Percentiles rank a stretch among this genome's conserved stretches.
phyloP scores from a whole-genome alignment of 352 stramenopile genomes.

The Pythium vanterpoolii region DNA sequence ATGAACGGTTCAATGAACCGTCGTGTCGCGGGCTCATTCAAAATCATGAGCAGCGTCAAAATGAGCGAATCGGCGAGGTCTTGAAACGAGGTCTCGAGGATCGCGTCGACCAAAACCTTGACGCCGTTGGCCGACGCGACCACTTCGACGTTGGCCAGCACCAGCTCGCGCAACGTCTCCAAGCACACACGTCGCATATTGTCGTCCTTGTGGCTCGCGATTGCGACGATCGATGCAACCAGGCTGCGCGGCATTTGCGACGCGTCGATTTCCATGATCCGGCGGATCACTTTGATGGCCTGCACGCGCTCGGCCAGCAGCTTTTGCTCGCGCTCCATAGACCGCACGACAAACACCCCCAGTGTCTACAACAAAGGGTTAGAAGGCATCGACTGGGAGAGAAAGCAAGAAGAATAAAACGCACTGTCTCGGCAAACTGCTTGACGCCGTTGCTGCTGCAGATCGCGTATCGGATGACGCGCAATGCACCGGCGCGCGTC shows the following conservation, averaged over 20 bases:
- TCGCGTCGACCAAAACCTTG: constrained; percentile 81
- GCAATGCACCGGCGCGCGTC: constrained; percentile 65
- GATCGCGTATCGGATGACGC: constrained; percentile 83
- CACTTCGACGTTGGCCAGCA: constrained; percentile 77
- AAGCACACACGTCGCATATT: constrained; percentile 85
- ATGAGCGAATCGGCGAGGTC: constrained; percentile 83
- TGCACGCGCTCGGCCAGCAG: constrained; percentile 82
- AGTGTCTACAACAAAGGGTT: constrained; percentile 34
- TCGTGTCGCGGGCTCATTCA: constrained; percentile 83
- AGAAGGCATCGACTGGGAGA: background rate
- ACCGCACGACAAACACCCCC: constrained; percentile 80
- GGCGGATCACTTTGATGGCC: constrained; percentile 81
- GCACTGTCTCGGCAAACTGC: constrained; percentile 60
- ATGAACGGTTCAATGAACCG: constrained; percentile 87
- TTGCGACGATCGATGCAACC: constrained; percentile 78
- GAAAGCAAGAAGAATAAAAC: background rate
- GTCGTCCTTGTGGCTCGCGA: constrained; percentile 87
- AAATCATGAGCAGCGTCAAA: constrained; percentile 80
- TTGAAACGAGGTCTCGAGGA: constrained; percentile 86
- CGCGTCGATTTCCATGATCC: constrained; percentile 85
- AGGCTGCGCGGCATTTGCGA: constrained; percentile 79
- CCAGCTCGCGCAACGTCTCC: constrained; percentile 81
- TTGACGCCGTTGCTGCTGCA: constrained; percentile 72
- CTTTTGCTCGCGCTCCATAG: constrained; percentile 86
- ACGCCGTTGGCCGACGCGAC: constrained; percentile 82